Evolutionary conservation across 257 asterid genomes (phyloP).

Genomic region (Solanum dulcamara): DNA sequence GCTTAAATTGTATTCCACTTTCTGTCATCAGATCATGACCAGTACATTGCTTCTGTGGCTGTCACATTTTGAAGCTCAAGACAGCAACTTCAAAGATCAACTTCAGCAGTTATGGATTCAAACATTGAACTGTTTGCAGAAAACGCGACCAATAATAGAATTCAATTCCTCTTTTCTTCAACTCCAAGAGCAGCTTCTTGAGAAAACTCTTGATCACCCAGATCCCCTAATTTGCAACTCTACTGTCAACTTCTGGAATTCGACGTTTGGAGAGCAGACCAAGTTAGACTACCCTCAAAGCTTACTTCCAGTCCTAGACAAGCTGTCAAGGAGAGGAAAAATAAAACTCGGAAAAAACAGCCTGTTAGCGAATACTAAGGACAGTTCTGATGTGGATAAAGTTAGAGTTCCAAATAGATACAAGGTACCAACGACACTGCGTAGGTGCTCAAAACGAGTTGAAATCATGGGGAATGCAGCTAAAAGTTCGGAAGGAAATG

Average conservation of each 20-base stretch:
- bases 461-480: slow-evolving; percentile 23
- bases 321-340: slow-evolving; percentile 49
- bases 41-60: slow-evolving; percentile 58
- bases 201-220: slow-evolving; percentile 52
- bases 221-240: slow-evolving; percentile 43
- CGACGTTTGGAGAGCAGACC: slow-evolving; percentile 44
- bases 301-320: slow-evolving; percentile 51
- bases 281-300: slow-evolving; percentile 54
- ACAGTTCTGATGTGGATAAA: slow-evolving; percentile 1
- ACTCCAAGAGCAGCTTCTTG: slow-evolving; percentile 48
- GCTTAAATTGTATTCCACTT: background rate
- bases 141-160: slow-evolving; percentile 31
- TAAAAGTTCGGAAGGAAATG: slow-evolving; percentile 3
- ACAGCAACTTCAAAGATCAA: slow-evolving; percentile 19
- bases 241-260: slow-evolving; percentile 60
- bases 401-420: slow-evolving; percentile 7
- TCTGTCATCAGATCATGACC: slow-evolving; percentile 30
- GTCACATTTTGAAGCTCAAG: slow-evolving; percentile 34
- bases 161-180: slow-evolving; percentile 50
- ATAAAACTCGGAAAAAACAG: slow-evolving; percentile 34
- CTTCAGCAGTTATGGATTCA: slow-evolving; percentile 44
- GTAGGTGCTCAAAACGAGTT: slow-evolving; percentile 63
- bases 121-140: slow-evolving; percentile 41
- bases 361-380: background rate
- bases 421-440: slow-evolving; percentile 21